Conservation (phyloP, 805 yeast genomes). For the baker's yeast (Saccharomyces cerevisiae) region DNA sequence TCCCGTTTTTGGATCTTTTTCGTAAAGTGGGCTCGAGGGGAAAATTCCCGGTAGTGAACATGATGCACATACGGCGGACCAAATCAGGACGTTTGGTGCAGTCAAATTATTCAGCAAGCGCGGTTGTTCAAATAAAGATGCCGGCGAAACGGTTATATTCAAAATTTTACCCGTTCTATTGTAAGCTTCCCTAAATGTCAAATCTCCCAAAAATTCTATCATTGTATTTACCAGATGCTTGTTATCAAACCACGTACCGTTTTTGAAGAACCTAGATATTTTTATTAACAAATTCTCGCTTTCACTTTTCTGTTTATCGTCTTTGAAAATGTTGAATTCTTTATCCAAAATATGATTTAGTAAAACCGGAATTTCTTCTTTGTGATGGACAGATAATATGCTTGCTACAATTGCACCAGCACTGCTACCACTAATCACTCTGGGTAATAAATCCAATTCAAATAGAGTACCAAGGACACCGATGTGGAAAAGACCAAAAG, state of each 20-base stretch:
- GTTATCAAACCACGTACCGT: slow-evolving; percentile 84
- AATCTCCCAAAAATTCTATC: slow-evolving; percentile 70
- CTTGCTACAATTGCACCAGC: slow-evolving; percentile 93
- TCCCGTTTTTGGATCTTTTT: slow-evolving; percentile 67
- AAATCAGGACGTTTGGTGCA: slow-evolving; percentile 67
- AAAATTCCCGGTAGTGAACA: slow-evolving; percentile 90
- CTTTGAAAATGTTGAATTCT: slow-evolving; percentile 50
- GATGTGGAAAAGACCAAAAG: slow-evolving; percentile 83
- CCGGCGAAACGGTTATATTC: slow-evolving; percentile 87
- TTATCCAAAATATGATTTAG: slow-evolving; percentile 36
- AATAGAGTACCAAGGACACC: slow-evolving; percentile 78
- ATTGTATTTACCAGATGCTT: slow-evolving; percentile 61
- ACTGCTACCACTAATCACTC: slow-evolving; percentile 84
- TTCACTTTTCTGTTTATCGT: slow-evolving; percentile 39
- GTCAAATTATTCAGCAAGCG: slow-evolving; percentile 67
- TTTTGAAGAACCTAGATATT: slow-evolving; percentile 55
- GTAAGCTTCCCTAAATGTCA: slow-evolving; percentile 88
- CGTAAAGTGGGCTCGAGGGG: slow-evolving; percentile 73
- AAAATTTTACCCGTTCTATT: slow-evolving; percentile 85
- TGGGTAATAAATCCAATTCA: slow-evolving; percentile 67
- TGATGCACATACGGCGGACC: slow-evolving; percentile 86
- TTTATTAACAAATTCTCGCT: slow-evolving; percentile 44
- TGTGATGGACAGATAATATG: slow-evolving; percentile 72
- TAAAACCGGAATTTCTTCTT: slow-evolving; percentile 55
- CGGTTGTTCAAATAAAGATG: slow-evolving; percentile 83